Conservation (phyloP, 2,329 filamentous ascomycete genomes). For the Ophiostoma fasciatum region DNA sequence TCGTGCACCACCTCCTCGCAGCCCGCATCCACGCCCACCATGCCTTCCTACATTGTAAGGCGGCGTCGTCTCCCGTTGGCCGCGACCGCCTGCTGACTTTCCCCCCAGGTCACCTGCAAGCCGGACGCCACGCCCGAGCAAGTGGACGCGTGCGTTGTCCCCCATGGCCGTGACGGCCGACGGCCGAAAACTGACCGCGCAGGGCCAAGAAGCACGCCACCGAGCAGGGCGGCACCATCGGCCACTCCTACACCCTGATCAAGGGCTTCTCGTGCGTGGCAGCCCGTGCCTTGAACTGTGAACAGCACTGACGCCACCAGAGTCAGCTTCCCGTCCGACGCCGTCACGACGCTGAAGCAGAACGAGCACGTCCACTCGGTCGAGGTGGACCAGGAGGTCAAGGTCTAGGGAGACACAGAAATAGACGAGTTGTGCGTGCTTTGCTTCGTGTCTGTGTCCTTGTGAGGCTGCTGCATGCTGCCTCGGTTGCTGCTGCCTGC, state of each 20-base stretch:
- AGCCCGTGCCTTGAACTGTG: not conserved
- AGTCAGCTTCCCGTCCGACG: conserved; percentile 55
- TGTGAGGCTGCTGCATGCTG: too few relatives aligned
- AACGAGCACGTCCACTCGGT: conserved; percentile 60
- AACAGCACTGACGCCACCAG: conserved; percentile 27
- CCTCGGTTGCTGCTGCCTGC: too few relatives aligned
- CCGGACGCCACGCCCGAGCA: conserved; percentile 49
- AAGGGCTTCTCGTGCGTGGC: conserved; percentile 81
- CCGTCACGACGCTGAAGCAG: conserved; percentile 47
- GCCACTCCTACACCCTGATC: conserved; percentile 71
- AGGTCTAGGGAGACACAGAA: conserved; percentile 48
- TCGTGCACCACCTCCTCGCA: too few relatives aligned
- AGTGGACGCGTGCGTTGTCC: conserved; percentile 45
- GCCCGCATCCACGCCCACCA: conserved; percentile 7
- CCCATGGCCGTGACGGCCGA: too few relatives aligned
- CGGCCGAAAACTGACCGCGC: not conserved
- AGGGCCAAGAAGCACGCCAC: conserved; percentile 64
- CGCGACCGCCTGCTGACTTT: not conserved
- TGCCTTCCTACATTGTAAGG: conserved; percentile 14
- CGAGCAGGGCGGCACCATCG: conserved; percentile 71
- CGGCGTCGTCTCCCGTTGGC: not conserved
- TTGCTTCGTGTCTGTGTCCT: too few relatives aligned
- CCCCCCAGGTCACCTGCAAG: conserved; percentile 62
- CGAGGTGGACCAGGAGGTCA: conserved; percentile 58
- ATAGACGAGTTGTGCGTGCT: too few relatives aligned